These are phyloP conservation scores for Globisporangium abappressorium DNA, from an alignment of 352 stramenopile species.

Conservation along the genomic window DNA sequence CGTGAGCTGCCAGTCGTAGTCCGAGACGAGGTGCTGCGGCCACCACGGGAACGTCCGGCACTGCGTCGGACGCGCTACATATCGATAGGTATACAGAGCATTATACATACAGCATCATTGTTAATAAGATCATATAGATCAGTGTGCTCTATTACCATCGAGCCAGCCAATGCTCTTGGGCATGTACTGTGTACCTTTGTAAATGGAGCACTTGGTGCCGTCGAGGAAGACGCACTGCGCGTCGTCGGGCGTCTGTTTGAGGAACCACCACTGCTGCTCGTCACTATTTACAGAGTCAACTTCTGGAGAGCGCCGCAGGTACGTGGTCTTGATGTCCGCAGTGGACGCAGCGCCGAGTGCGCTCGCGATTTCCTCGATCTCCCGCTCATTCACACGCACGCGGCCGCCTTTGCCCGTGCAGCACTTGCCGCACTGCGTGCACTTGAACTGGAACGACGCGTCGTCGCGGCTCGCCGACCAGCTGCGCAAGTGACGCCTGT, in stretches of 20 bases:
- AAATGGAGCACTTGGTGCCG: constrained; percentile 66
- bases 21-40: constrained; percentile 70
- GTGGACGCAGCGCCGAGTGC: constrained; percentile 27
- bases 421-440: constrained; percentile 75
- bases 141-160: not conserved
- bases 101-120: too few relatives aligned
- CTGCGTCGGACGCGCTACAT: constrained; percentile 60
- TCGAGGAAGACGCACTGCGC: constrained; percentile 63
- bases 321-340: constrained; percentile 33
- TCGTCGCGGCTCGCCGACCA: constrained; percentile 32
- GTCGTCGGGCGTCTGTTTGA: constrained; percentile 54
- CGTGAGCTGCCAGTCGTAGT: constrained; percentile 75
- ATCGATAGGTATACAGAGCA: not conserved
- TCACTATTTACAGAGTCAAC: not conserved
- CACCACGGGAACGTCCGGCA: constrained; percentile 83
- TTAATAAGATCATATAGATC: not conserved
- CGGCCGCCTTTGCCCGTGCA: constrained; percentile 66
- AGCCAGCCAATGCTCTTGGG: not conserved
- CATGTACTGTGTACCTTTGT: constrained; percentile 31
- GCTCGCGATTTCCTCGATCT: constrained; percentile 45
- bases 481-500: constrained; percentile 23
- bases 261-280: constrained; percentile 27
- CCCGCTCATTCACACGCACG: constrained; percentile 62
- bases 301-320: constrained; percentile 20
- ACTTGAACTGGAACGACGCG: constrained; percentile 58